Percentiles rank a stretch among this genome's conserved stretches.
These are phyloP conservation scores for Lenwebbia sp. DNA, from an alignment of 345 rosid genomes.

Conservation along the genomic window DNA sequence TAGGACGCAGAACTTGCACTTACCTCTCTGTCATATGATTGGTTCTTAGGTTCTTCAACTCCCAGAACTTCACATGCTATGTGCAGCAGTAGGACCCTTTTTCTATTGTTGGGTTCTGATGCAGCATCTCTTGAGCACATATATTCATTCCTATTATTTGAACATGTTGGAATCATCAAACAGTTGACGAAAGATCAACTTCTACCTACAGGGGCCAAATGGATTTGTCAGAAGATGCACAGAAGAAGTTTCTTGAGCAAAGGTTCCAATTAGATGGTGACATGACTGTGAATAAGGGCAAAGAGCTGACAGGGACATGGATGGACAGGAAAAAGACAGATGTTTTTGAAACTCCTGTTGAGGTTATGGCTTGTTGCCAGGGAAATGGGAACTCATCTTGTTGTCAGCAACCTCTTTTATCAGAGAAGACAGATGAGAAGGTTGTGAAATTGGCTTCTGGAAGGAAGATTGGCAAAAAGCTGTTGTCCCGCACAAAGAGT, in stretches of 20 bases:
- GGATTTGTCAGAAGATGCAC: constrained; percentile 75
- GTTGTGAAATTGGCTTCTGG: constrained; percentile 19
- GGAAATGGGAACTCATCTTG: constrained; percentile 46
- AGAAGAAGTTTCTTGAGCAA: constrained; percentile 42
- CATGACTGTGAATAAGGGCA: constrained; percentile 6
- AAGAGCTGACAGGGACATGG: constrained; percentile 8
- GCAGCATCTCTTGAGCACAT: background rate
- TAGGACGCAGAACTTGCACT: background rate
- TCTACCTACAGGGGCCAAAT: constrained; percentile 65
- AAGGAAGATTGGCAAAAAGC: constrained; percentile 32
- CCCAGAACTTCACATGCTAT: background rate
- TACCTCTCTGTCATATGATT: background rate
- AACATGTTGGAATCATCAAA: background rate
- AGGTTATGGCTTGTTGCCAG: constrained; percentile 48
- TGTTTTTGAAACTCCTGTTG: constrained; percentile 18
- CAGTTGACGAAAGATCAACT: background rate
- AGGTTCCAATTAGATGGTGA: constrained; percentile 40
- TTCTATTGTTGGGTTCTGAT: background rate
- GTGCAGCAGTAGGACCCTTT: background rate
- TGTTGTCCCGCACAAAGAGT: constrained; percentile 15
- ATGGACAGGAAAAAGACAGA: constrained; percentile 6
- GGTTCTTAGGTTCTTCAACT: background rate
- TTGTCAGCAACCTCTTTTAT: constrained; percentile 25
- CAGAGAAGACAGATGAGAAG: constrained; percentile 13
- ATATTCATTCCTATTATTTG: background rate